These are phyloP conservation scores for Pisolithus marmoratus DNA, from an alignment of 768 basidiomycete genomes.

Conservation along the genomic window DNA sequence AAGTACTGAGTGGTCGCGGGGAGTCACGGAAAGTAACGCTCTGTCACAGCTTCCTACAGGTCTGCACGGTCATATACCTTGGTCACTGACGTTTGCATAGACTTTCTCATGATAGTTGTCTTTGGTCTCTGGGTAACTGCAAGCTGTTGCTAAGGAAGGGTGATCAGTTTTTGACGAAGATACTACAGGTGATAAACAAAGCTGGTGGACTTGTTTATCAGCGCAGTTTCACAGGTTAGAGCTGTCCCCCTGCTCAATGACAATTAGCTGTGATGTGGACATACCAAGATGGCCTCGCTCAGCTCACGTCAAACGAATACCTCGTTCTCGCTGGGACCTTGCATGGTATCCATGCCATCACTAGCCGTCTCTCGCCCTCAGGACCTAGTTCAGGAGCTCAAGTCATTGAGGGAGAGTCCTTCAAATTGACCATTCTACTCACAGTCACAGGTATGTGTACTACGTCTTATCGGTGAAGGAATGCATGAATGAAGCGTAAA, in stretches of 20 bases:
- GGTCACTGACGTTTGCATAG: too few relatives aligned
- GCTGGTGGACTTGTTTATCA: conserved; percentile 96
- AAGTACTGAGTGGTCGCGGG: too few relatives aligned
- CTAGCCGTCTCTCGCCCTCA: conserved; percentile 80
- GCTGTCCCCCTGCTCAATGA: not conserved
- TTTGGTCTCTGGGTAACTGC: conserved; percentile 73
- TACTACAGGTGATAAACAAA: conserved; percentile 86
- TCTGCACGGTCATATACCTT: too few relatives aligned
- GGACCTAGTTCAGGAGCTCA: conserved; percentile 83
- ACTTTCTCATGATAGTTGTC: conserved; percentile 54
- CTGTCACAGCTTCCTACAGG: too few relatives aligned
- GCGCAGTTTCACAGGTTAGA: conserved; percentile 80
- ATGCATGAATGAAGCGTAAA: not conserved
- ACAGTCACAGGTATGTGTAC: conserved; percentile 72
- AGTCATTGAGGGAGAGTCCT: conserved; percentile 92
- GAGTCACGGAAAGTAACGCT: too few relatives aligned
- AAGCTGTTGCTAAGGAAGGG: not conserved
- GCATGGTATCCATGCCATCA: conserved; percentile 99
- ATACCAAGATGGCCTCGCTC: conserved; percentile 78
- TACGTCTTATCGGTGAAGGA: not conserved
- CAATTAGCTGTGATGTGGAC: not conserved
- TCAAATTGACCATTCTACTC: conserved; percentile 89
- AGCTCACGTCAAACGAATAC: conserved; percentile 88
- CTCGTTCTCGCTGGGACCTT: conserved; percentile 94
- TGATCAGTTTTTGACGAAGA: not conserved